Evolutionary conservation across 176 grass and related monocot species (phyloP).

Genomic region (Eleusine coracana): DNA sequence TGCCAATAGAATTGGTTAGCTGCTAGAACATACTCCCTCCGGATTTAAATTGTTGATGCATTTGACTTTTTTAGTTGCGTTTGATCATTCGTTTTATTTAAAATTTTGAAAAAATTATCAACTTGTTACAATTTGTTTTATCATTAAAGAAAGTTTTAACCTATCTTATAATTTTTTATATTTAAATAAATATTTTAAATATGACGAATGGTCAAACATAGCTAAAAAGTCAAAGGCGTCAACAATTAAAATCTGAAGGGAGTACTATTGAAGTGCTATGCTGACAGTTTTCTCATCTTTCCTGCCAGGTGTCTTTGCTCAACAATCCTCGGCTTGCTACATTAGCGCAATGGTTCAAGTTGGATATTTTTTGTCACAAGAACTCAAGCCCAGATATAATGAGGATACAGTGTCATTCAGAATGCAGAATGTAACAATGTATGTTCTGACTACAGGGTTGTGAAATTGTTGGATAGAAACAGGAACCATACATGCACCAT

Average conservation of each 20-base stretch:
- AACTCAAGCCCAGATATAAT: neutral
- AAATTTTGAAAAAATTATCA: too few species aligned
- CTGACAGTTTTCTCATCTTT: slow-evolving; percentile 13
- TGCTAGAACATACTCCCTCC: neutral
- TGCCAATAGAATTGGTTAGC: neutral
- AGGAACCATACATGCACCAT: neutral
- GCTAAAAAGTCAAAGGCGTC: too few species aligned
- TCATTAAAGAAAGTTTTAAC: too few species aligned
- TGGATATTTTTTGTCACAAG: neutral
- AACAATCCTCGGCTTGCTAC: neutral
- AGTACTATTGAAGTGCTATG: neutral
- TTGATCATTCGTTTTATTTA: too few species aligned
- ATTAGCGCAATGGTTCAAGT: neutral
- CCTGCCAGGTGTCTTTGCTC: neutral
- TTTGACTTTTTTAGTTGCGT: too few species aligned
- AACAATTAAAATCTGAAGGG: too few species aligned
- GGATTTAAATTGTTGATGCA: too few species aligned
- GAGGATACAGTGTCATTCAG: neutral
- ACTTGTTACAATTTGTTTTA: too few species aligned
- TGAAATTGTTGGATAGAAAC: neutral
- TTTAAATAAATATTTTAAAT: too few species aligned
- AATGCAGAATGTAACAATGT: neutral
- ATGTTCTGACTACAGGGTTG: neutral
- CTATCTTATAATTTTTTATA: too few species aligned
- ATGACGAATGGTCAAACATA: too few species aligned